Evolutionary conservation across 164 flowering plant species (phyloP).

Genomic region (Echeveria elegans): DNA sequence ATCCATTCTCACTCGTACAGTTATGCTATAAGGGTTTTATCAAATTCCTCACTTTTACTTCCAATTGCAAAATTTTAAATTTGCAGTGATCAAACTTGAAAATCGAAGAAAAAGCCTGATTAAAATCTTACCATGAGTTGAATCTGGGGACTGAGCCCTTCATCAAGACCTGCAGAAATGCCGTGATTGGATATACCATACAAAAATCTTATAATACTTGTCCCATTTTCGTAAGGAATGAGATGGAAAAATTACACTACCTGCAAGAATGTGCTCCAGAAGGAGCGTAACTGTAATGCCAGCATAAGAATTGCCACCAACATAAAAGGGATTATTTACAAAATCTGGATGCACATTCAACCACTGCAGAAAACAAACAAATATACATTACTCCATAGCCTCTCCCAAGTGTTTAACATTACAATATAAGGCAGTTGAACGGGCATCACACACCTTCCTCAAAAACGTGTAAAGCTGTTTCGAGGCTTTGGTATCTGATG

Average conservation of each 20-base stretch:
- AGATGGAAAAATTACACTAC: slow-evolving; percentile 11
- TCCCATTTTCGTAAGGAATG: too few relatives aligned
- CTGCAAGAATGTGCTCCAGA: slow-evolving; percentile 19
- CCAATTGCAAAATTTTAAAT: too few relatives aligned
- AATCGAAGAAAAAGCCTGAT: not conserved
- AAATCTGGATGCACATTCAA: slow-evolving; percentile 26
- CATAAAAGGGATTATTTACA: slow-evolving; percentile 21
- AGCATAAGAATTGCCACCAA: slow-evolving; percentile 42
- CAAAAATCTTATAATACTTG: too few relatives aligned
- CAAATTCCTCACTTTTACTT: too few relatives aligned
- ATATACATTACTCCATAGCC: not conserved
- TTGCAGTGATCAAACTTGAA: not conserved
- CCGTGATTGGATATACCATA: not conserved
- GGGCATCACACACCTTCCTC: slow-evolving; percentile 13
- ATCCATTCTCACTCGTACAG: not conserved
- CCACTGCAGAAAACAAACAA: slow-evolving; percentile 25
- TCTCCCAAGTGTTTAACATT: not conserved
- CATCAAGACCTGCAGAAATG: slow-evolving; percentile 18
- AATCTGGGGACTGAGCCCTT: slow-evolving; percentile 13
- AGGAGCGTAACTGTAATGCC: slow-evolving; percentile 33
- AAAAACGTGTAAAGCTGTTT: slow-evolving; percentile 15
- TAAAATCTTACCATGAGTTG: slow-evolving; percentile 14
- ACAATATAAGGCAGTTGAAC: too few relatives aligned
- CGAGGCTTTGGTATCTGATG: slow-evolving; percentile 11
- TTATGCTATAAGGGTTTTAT: too few relatives aligned